phyloP scores from a whole-genome alignment of 495 filamentous ascomycete genomes.

The Aspergillus ellipticus region DNA sequence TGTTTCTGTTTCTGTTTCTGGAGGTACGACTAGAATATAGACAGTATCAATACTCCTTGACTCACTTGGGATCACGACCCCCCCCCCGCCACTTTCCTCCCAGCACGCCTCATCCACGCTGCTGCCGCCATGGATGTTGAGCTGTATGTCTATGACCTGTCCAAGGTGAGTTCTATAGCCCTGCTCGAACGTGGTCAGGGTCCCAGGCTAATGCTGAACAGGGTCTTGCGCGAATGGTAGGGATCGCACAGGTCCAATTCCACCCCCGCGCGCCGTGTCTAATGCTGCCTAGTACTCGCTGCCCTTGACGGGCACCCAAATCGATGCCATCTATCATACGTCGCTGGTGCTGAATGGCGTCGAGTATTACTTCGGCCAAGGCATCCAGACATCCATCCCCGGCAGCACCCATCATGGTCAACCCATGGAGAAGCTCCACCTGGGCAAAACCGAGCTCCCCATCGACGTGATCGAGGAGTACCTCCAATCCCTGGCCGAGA shows the following conservation, averaged over 20 bases:
- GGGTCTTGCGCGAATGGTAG: slow-evolving; percentile 48
- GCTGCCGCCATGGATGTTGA: slow-evolving; percentile 70
- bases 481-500: slow-evolving; percentile 71
- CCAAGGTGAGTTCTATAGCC: slow-evolving; percentile 48
- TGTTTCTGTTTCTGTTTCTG: no score
- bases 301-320: slow-evolving; percentile 60
- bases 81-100: background rate
- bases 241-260: background rate
- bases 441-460: slow-evolving; percentile 76
- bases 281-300: slow-evolving; percentile 42
- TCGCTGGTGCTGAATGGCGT: slow-evolving; percentile 76
- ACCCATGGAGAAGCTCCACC: slow-evolving; percentile 70
- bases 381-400: slow-evolving; percentile 74
- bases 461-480: slow-evolving; percentile 86
- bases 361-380: slow-evolving; percentile 71
- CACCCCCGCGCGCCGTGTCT: background rate
- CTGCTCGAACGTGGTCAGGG: background rate
- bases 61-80: no score
- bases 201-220: slow-evolving; percentile 18
- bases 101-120: background rate
- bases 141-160: slow-evolving; percentile 93
- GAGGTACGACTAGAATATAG: no score
- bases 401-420: slow-evolving; percentile 81
- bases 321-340: slow-evolving; percentile 91
- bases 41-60: no score